Base-by-base conservation (phyloP, 257 asterid genomes). In the Solanum medicagineum region DNA sequence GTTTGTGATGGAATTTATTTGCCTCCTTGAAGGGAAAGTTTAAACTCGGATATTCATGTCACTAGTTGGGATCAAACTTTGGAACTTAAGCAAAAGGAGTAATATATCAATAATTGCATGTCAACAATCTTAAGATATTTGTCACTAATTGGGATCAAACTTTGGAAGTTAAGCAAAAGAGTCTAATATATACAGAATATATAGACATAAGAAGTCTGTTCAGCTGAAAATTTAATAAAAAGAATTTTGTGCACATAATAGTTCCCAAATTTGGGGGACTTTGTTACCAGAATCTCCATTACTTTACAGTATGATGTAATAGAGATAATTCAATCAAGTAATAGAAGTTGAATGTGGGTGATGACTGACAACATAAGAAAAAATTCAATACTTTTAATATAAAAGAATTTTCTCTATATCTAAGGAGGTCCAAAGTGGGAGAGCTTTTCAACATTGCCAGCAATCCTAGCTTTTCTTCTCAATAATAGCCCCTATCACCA, bases 401-500 rank as follows among this genome's bases (percentile, higher is more conserved):
- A 91, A 91, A 90, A 89, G 83, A 87, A 90, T 40, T 42, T 75
- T 84, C 87, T 90, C 87, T 83, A 86, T 26, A 83, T 85, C 90
- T 85, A 89, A 80, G 55, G 89, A 87, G 87, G 91, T 10, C 68
- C 36, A 60, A 60, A 60, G 79, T 69, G 19, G 53, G 53, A 36
- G 79, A 89, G 88, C 89, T 85, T 53, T 65, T 71, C 83, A 75
- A 83, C 45, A 42, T 88, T 87, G 84, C 86, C 87, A 86, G 77
- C 86, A 90, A 83, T 57, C 70, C 44, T 54, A 49, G 86, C 29
- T 83, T 88, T 90, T 87, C 87, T 86, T 87, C 88, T 85, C 81
- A 59, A 60, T 51, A 82, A 45, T 85, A 82, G 59, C 74, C 45
- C 86, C 89, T 86, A 87, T 84, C 45, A 77, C 65, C 79, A 51